phyloP scores from a whole-genome alignment of 1,139 yeast species.

The Geotrichum aggregatum region DNA sequence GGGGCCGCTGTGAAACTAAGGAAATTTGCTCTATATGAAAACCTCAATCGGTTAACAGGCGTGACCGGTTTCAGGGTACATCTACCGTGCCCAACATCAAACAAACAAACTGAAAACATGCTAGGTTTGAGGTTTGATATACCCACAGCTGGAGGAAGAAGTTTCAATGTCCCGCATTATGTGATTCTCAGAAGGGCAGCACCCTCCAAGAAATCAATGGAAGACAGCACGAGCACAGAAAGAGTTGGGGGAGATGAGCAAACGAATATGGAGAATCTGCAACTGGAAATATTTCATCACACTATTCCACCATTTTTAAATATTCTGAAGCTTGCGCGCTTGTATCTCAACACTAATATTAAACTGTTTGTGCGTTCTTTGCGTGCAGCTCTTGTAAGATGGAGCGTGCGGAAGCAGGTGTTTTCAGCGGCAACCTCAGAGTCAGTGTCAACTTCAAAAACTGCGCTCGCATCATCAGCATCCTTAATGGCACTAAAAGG shows the following conservation, averaged over 20 bases:
- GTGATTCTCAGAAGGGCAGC: conserved; percentile 2
- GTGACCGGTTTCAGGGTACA: conserved; percentile 16
- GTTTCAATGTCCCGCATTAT: conserved; percentile 7
- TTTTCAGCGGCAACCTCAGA: too few relatives aligned
- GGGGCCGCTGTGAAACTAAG: not conserved
- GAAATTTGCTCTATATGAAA: not conserved
- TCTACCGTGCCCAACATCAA: not conserved
- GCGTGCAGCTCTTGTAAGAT: conserved; percentile 1
- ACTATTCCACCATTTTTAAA: conserved; percentile 18
- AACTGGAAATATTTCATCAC: conserved; percentile 16
- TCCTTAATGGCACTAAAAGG: too few relatives aligned
- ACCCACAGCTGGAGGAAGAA: not conserved
- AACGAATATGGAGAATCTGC: not conserved
- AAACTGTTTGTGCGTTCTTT: conserved; percentile 3
- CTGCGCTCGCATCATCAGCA: too few relatives aligned
- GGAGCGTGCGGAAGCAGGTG: too few relatives aligned
- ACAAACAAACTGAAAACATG: not conserved
- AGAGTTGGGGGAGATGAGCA: too few relatives aligned
- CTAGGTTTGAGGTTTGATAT: conserved; percentile 17
- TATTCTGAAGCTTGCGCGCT: conserved; percentile 5
- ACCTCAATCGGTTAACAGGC: conserved; percentile 14
- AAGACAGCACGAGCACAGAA: not conserved
- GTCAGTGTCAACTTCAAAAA: too few relatives aligned
- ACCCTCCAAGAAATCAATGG: not conserved
- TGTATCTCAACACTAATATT: conserved; percentile 10